phyloP scores from a whole-genome alignment of 257 asterid species.

The Solanum bulbocastanum region DNA sequence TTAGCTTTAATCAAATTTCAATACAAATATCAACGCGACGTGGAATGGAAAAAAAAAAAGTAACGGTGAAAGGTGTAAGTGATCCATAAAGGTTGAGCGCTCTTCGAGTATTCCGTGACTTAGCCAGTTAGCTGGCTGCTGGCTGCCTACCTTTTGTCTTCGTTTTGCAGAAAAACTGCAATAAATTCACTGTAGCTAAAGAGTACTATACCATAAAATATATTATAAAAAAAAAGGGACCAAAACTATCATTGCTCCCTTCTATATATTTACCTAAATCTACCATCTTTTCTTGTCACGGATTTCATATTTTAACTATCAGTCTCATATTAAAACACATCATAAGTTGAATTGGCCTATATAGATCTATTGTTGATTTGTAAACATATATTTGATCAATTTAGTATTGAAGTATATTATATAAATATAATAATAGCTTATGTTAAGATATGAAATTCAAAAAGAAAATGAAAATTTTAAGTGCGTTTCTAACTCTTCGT shows the following conservation, averaged over 20 bases:
- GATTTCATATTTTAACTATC: background rate
- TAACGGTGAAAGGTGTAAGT: background rate
- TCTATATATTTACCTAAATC: too few relatives aligned
- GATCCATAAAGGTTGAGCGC: background rate
- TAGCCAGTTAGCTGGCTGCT: background rate
- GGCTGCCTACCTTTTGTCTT: background rate
- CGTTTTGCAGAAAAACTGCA: background rate
- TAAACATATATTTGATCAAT: too few relatives aligned
- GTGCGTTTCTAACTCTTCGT: too few relatives aligned
- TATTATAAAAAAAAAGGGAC: background rate
- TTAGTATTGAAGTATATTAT: too few relatives aligned
- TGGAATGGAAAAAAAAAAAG: background rate
- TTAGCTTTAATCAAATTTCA: too few relatives aligned
- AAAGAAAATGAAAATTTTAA: accelerated
- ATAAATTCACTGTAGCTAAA: background rate
- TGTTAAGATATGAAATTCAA: too few relatives aligned
- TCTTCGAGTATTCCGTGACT: background rate
- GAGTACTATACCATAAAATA: too few relatives aligned
- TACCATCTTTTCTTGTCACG: too few relatives aligned
- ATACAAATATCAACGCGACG: too few relatives aligned
- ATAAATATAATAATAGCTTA: background rate
- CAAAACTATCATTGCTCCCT: background rate
- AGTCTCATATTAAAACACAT: too few relatives aligned
- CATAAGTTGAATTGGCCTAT: too few relatives aligned
- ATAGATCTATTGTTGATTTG: accelerated